Evolutionary conservation across 2,329 filamentous ascomycete species (phyloP), one percentile per base, ranked within the genome.

Genomic region (Cordyceps militaris): DNA sequence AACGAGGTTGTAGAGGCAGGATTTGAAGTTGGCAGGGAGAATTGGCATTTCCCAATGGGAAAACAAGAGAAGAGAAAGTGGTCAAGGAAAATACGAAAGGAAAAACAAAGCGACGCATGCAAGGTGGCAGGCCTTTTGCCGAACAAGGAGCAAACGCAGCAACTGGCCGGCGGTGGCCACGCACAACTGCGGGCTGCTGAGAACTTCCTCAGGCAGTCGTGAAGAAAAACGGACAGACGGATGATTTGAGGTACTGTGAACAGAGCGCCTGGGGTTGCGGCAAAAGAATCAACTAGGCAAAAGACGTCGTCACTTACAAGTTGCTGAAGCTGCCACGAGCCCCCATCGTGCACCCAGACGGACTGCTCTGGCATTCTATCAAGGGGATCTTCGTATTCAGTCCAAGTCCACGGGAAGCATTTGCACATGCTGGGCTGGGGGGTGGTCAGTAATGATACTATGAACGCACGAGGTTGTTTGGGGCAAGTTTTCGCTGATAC

Each of bases 331-430:
- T 70, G 65, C 72, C 71, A 74, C 13, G 57, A 56, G 28, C 65
- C 65, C 5, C 71, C 71, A 57, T 73, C 66, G 30, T 69, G 64
- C 26, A 70, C 71, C 76, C 76, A 79, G 26, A 71, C 66, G 13
- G 73, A 74, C 53, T 77, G 76, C 60, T 69, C 63, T 1, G 72
- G 71, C 63, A 74, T 62, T 26, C 62, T 60, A 46, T 74, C 72
- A 13, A 72, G 53, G 5, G 71, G 66, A 58, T 74, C 71, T 59
- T 77, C 73, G 32, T 76, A 74, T 60, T 81, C 77, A 66, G 66
- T 77, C 72, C 67, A 79, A 60, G 66, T 79, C 77, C 66, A 76
- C 0, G 78, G 74, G 67, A 80, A 81, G 64, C 77, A 80, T 5
- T 81, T 70, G 63, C 80, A 83, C 79, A 83, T 82, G 7, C 21